A percentile compares a stretch with the other conserved stretches of the same genome.
Evolutionary conservation across 768 basidiomycete genomes (phyloP).

Genomic region (Pilatotrama ljubarskyi): DNA sequence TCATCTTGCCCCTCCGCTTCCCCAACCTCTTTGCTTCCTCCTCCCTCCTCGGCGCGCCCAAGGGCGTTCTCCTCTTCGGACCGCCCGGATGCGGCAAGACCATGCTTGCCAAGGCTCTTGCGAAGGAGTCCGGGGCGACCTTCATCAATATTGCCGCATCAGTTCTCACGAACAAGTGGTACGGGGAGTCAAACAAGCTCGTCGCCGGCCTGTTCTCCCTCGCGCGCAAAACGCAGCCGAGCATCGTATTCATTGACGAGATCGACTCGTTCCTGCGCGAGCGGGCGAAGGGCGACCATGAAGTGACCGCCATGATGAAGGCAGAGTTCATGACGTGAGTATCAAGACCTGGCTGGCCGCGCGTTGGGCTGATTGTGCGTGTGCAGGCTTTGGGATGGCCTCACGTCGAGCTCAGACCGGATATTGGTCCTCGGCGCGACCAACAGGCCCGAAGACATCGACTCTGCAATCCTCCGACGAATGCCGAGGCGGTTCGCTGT

Average conservation of each 20-base stretch:
- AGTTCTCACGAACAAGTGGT: conserved; percentile 80
- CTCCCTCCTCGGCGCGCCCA: conserved; percentile 87
- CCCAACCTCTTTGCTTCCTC: conserved; percentile 84
- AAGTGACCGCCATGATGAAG: conserved; percentile 99
- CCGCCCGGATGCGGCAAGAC: conserved; percentile 99
- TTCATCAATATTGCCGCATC: conserved; percentile 89
- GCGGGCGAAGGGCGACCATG: conserved; percentile 86
- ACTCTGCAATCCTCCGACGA: conserved; percentile 84
- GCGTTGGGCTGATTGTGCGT: neutral
- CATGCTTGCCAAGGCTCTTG: conserved; percentile 98
- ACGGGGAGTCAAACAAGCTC: conserved; percentile 91
- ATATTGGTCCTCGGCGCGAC: conserved; percentile 94
- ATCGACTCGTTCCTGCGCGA: conserved; percentile 95
- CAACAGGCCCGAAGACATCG: conserved; percentile 92
- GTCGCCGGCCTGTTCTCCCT: conserved; percentile 93
- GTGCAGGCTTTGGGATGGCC: conserved; percentile 89
- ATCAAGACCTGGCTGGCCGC: neutral
- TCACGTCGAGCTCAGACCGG: conserved; percentile 75
- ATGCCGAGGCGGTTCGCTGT: conserved; percentile 97
- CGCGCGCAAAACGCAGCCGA: conserved; percentile 89
- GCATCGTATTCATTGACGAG: conserved; percentile 98
- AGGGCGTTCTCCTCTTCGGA: conserved; percentile 93
- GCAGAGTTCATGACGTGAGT: conserved; percentile 91
- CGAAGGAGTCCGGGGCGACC: conserved; percentile 95
- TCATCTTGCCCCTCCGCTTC: conserved; percentile 92